Evolutionary conservation across 2,329 filamentous ascomycete genomes (phyloP), one percentile per base, ranked within the genome.

Genomic region (Emmonsiellopsis sp.): DNA sequence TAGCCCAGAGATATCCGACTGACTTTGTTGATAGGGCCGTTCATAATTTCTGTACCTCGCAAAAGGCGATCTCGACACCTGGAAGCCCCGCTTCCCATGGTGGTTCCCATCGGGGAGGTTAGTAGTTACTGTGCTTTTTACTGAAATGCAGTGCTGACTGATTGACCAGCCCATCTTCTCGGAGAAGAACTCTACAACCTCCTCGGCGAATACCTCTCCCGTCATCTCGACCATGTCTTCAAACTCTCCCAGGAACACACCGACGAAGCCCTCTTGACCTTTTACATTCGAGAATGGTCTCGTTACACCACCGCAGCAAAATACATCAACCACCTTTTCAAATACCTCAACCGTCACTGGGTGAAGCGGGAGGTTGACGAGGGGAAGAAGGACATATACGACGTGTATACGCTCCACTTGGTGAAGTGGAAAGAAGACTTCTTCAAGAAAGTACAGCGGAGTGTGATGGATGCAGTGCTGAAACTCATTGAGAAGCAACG

Each of bases 331-430:
- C 92, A 98, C 68, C 76, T 98, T 6, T 98, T 98, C 77, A 79
- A 86, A 52, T 98, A 98, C 67, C 82, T 98, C 31, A 98, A 98
- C 67, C 83, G 93, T 33, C 93, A 98, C 72, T 98, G 94, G 93
- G 93, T 98, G 2, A 98, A 96, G 78, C 81, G 93, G 33, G 93
- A 98, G 73, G 95, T 98, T 74, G 93, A 98, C 58, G 93, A 98
- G 70, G 93, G 93, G 36, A 97, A 98, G 75, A 96, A 97, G 76
- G 88, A 92, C 64, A 88, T 97, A 6, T 97, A 94, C 70, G 93
- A 98, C 69, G 93, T 98, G 47, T 98, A 98, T 71, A 98, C 93
- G 0, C 75, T 98, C 37, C 93, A 98, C 63, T 77, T 98, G 42
- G 93, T 97, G 17, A 88, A 92, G 66, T 98, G 93, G 93, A 90